Base-by-base conservation (phyloP, 306 rosid species). In the Cyamopsis tetragonoloba region DNA sequence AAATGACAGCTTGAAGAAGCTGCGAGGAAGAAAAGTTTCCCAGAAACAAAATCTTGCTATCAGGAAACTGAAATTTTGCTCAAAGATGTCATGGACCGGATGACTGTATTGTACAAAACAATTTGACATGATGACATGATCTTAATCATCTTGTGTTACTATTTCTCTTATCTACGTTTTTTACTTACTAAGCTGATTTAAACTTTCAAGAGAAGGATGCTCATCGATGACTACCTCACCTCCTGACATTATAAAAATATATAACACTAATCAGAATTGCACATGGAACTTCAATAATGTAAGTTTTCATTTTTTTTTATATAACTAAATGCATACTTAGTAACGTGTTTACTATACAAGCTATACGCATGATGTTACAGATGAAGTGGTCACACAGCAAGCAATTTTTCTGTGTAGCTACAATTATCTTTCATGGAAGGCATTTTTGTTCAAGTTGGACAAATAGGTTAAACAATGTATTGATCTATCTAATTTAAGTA, bases 11-110 rank as follows among this genome's bases (percentile, higher is more conserved):
- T 89, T 66, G 96, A 86, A 75, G 91, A 75, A 17, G 97, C 97
- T 15, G 61, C 89, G 43, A 93, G 72, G 72, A 82, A 60, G 65
- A 81, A 88, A 59, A 72, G 31, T 58, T 12, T 78, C 3, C 18
- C 59, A 4, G 82, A 66, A 27, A 66, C 82, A 49, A 12, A 72
- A 66, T 62, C 90, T 59, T 55, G 23, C 49, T 89, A 90, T 50
- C 79, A 72, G 74, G 90, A 93, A 73, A 88, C 92, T 39, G 77
- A 85, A 49, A 80, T 68, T 23, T 66, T 89, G 73, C 96, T 93
- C 31, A 85, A 83, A 62, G 95, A 93, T 60, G 95, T 93, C 86
- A 89, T 89, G 87, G 87, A 81, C 39, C n/a, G 71, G 80, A 87
- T 89, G 96, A 72, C 75, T 47, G 69, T 50, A 68, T 35, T 66